Percentiles rank a stretch among this genome's conserved stretches.
Evolutionary conservation across 2,329 filamentous ascomycete genomes (phyloP).

Genomic region (Cladorrhinum sp.): DNA sequence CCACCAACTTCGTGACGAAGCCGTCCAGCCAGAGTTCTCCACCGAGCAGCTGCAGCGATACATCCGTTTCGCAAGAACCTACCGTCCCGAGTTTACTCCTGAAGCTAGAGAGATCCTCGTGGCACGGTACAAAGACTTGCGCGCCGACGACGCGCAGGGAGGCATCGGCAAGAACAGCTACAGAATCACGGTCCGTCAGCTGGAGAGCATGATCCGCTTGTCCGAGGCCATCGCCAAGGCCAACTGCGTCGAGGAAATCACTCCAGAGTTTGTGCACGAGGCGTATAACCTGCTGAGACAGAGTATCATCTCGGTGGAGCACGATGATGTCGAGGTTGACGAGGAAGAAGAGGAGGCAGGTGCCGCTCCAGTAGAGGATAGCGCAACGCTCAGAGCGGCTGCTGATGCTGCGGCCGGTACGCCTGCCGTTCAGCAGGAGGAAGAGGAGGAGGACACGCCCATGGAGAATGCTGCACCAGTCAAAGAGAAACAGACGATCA

Average conservation of each 20-base stretch:
- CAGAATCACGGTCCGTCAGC: slow-evolving; percentile 92
- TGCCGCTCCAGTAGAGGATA: slow-evolving; percentile 40
- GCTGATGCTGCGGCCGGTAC: slow-evolving; percentile 48
- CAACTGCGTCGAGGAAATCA: slow-evolving; percentile 91
- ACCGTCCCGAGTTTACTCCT: slow-evolving; percentile 86
- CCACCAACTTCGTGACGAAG: slow-evolving; percentile 88
- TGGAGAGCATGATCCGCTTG: slow-evolving; percentile 92
- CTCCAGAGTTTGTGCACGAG: slow-evolving; percentile 80
- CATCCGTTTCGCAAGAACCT: slow-evolving; percentile 92
- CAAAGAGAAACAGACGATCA: slow-evolving; percentile 76
- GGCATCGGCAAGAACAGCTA: slow-evolving; percentile 94
- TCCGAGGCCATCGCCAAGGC: slow-evolving; percentile 98
- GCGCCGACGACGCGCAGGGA: slow-evolving; percentile 89
- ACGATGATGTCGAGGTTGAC: slow-evolving; percentile 94
- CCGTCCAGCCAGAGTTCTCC: slow-evolving; percentile 87
- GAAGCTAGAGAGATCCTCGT: slow-evolving; percentile 85
- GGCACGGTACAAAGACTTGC: slow-evolving; percentile 90
- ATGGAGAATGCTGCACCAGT: slow-evolving; percentile 19
- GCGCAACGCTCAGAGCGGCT: slow-evolving; percentile 45
- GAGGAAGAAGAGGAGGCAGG: slow-evolving; percentile 66
- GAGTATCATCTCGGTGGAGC: slow-evolving; percentile 96
- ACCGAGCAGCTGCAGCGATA: slow-evolving; percentile 96
- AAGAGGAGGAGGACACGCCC: slow-evolving; percentile 44
- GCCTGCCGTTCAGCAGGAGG: slow-evolving; percentile 44
- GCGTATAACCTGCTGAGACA: slow-evolving; percentile 88